phyloP scores from a whole-genome alignment of 2,329 filamentous ascomycete species.

The Talaromyces sp. region DNA sequence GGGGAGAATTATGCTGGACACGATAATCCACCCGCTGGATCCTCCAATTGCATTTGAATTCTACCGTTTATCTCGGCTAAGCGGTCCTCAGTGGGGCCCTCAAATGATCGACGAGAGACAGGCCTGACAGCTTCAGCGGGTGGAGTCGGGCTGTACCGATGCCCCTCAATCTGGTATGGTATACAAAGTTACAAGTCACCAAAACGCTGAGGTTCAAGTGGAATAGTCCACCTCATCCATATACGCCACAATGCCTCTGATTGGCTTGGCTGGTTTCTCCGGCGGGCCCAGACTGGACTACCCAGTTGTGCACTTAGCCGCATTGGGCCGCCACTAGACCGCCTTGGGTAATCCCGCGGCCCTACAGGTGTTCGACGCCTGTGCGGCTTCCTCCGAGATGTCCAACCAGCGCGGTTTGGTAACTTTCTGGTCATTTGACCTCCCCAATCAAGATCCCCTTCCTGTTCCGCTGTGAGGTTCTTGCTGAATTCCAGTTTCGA shows the following conservation, averaged over 20 bases:
- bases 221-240: neutral
- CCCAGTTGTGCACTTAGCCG: neutral
- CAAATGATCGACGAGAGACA: conserved; percentile 13
- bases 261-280: conserved; percentile 10
- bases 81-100: conserved; percentile 6
- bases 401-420: no score
- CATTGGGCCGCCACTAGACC: neutral
- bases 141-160: neutral
- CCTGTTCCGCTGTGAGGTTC: no score
- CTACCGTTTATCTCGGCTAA: conserved; percentile 10
- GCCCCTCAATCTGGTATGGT: neutral
- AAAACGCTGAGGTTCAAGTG: neutral
- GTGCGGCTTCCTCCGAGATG: no score
- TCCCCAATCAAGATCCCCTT: no score
- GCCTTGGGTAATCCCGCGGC: neutral
- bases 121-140: neutral
- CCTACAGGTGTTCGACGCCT: no score
- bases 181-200: no score
- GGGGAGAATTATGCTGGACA: no score
- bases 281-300: conserved; percentile 7
- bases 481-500: neutral
- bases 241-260: conserved; percentile 2
- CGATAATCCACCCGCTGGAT: neutral
- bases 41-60: neutral
- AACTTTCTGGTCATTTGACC: no score